Conservation (phyloP, 2,329 filamentous ascomycete genomes). For the Aureobasidium sp. region DNA sequence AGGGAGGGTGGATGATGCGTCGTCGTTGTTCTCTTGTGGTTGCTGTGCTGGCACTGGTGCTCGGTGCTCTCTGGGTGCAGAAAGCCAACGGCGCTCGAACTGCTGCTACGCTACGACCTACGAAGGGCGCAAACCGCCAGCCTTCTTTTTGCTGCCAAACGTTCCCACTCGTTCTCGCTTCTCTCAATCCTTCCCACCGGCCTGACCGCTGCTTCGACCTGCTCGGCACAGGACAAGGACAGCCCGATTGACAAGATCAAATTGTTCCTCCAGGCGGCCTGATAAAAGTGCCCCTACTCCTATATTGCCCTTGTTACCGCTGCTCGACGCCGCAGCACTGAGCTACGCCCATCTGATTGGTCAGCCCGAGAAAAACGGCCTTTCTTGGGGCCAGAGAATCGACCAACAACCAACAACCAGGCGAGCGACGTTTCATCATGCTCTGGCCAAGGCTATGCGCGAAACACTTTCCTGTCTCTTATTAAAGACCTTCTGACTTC, state of each 20-base stretch:
- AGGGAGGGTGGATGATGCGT: neutral
- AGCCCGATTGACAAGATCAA: neutral
- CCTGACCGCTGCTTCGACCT: slow-evolving; percentile 1
- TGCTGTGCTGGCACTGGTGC: slow-evolving; percentile 1
- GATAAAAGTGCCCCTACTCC: neutral
- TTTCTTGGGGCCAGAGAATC: neutral
- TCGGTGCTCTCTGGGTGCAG: neutral
- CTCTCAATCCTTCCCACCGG: neutral
- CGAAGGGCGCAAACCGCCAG: neutral
- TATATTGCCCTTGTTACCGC: neutral
- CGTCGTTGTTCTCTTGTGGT: slow-evolving; percentile 1
- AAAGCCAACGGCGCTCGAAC: slow-evolving; percentile 4
- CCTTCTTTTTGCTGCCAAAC: slow-evolving; percentile 1
- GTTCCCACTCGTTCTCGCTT: neutral
- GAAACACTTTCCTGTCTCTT: neutral
- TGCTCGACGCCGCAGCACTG: neutral
- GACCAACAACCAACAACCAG: neutral
- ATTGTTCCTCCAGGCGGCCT: neutral
- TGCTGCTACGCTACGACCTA: neutral
- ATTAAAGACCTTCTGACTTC: neutral
- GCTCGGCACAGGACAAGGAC: neutral
- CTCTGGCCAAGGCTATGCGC: neutral
- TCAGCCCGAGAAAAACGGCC: neutral
- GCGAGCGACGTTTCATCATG: neutral
- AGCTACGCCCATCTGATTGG: neutral